A percentile compares a stretch with the other conserved stretches of the same genome.
phyloP scores from a whole-genome alignment of 495 filamentous ascomycete species.

The Cryomyces antarcticus region DNA sequence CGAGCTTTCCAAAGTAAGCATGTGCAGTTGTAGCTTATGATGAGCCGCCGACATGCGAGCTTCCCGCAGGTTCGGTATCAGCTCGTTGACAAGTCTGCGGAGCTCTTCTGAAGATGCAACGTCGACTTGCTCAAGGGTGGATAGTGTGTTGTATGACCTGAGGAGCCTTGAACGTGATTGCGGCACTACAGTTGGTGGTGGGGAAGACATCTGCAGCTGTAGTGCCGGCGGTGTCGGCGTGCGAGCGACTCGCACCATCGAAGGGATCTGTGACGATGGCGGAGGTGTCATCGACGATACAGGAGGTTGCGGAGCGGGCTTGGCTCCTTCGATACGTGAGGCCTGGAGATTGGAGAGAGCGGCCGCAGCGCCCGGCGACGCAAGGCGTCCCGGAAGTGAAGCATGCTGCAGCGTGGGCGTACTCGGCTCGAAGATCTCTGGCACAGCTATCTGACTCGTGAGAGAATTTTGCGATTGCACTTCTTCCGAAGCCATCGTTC shows the following conservation, averaged over 20 bases:
- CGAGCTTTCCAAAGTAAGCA: constrained; percentile 67
- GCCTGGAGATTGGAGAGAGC: not conserved
- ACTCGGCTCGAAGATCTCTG: not conserved
- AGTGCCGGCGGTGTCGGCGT: constrained; percentile 8
- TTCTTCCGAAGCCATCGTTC: too few species aligned
- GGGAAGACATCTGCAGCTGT: constrained; percentile 8
- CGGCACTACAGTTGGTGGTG: constrained; percentile 8
- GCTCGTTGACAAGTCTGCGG: constrained; percentile 33
- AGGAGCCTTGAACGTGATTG: not conserved
- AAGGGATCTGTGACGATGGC: constrained; percentile 6
- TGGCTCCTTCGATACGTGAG: not conserved
- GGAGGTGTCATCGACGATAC: constrained; percentile 6
- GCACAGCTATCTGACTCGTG: too few species aligned
- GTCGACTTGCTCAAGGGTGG: constrained; percentile 3
- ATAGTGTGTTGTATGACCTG: not conserved
- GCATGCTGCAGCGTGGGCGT: constrained; percentile 6
- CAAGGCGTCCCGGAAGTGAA: not conserved
- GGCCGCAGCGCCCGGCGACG: not conserved
- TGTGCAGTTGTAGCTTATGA: constrained; percentile 76
- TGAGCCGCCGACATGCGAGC: constrained; percentile 70
- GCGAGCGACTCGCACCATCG: constrained; percentile 2
- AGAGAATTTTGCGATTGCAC: too few species aligned
- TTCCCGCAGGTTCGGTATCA: constrained; percentile 32
- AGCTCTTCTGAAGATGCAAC: constrained; percentile 29
- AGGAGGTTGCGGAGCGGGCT: not conserved